Conservation (phyloP, 345 rosid genomes). For the Eucalyptus urophylla region DNA sequence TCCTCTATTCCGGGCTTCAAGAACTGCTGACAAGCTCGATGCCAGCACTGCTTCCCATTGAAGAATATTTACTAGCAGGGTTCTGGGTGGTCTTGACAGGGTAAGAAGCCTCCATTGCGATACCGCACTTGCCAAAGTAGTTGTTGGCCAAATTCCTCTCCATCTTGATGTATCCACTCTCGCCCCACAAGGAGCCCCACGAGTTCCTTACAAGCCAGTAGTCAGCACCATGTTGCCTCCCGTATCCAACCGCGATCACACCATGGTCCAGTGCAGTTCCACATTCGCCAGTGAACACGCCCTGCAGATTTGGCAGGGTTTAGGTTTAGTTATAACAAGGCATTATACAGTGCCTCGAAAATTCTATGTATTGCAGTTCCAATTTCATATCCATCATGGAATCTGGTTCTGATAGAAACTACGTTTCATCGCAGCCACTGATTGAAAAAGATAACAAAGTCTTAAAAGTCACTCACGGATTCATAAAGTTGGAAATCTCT, state of each 20-base stretch:
- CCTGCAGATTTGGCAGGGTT: neutral
- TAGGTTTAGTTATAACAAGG: neutral
- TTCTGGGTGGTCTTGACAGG: constrained; percentile 5
- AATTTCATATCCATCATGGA: neutral
- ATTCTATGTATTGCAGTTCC: neutral
- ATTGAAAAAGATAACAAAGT: neutral
- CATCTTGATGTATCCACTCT: constrained; percentile 29
- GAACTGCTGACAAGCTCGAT: constrained; percentile 22
- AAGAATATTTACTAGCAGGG: neutral
- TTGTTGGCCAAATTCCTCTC: constrained; percentile 9
- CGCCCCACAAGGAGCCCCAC: constrained; percentile 39
- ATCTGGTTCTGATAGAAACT: neutral
- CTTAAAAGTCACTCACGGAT: constrained; percentile 28
- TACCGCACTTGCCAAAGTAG: constrained; percentile 5
- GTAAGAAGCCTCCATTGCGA: constrained; percentile 14
- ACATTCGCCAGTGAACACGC: constrained; percentile 15
- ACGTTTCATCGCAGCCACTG: neutral
- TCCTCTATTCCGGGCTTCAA: constrained; percentile 1
- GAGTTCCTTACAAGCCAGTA: constrained; percentile 40
- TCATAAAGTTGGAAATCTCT: constrained; percentile 61
- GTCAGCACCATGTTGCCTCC: constrained; percentile 13
- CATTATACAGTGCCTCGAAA: neutral
- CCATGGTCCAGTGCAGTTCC: constrained; percentile 37
- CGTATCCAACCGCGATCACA: constrained; percentile 29
- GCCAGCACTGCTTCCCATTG: neutral